Evolutionary conservation across 169 alveolate species (phyloP).

Genomic region (Amoebophrya sp.): DNA sequence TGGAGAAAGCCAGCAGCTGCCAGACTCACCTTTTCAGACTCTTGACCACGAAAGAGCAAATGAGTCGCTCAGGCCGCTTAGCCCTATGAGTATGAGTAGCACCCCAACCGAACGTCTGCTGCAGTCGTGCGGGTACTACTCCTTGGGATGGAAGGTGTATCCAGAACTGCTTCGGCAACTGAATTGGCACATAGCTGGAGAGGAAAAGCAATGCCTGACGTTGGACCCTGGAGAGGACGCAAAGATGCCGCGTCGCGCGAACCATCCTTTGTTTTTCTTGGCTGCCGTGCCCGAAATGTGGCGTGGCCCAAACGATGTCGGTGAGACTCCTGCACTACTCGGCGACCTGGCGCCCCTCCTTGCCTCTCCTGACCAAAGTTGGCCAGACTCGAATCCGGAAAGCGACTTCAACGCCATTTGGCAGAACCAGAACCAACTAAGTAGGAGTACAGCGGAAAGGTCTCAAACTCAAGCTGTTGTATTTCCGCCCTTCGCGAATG

Average conservation of each 20-base stretch:
- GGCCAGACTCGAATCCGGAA: background rate
- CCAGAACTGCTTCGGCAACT: no score
- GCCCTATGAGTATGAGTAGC: background rate
- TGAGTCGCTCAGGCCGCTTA: background rate
- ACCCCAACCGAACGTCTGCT: background rate
- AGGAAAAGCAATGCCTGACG: no score
- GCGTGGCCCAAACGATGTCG: background rate
- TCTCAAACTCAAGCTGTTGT: background rate
- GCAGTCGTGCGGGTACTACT: background rate
- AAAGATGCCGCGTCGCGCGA: background rate
- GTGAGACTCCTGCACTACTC: background rate
- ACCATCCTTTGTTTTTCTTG: background rate
- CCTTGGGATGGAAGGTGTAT: no score
- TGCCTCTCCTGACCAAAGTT: background rate
- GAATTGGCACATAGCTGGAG: no score
- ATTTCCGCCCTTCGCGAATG: background rate
- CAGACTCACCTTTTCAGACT: background rate
- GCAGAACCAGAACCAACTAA: background rate
- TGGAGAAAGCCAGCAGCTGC: background rate
- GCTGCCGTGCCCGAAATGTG: background rate
- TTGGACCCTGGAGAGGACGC: background rate
- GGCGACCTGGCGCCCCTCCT: background rate
- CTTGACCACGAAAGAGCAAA: background rate
- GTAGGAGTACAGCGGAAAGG: background rate
- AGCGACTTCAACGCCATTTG: background rate